These are phyloP conservation scores for Verticillium nubilum DNA, from an alignment of 2,329 filamentous ascomycete genomes.

Conservation along the genomic window DNA sequence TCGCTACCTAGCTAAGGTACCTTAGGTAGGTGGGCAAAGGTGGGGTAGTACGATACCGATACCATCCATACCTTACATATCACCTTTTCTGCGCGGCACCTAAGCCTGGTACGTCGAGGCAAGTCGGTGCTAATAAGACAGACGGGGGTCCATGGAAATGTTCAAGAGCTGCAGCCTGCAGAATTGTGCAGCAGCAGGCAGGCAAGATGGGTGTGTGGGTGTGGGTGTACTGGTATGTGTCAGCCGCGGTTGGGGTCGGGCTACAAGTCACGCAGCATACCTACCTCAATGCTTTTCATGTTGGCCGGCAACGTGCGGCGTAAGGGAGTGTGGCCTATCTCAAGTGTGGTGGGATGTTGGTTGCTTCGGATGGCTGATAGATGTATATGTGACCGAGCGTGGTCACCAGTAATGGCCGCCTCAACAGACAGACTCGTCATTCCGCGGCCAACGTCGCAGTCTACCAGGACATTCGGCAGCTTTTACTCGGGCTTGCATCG, in stretches of 20 bases:
- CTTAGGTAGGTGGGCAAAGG: not conserved
- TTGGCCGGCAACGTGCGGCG: not conserved
- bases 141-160: not conserved
- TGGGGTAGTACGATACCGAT: too few relatives aligned
- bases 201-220: not conserved
- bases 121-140: not conserved
- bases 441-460: not conserved
- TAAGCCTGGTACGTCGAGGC: not conserved
- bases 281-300: not conserved
- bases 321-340: not conserved
- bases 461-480: not conserved
- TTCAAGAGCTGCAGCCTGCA: not conserved
- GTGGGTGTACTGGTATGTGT: not conserved
- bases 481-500: too few relatives aligned
- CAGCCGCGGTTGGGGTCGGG: slow-evolving; percentile 13
- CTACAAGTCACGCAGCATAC: slow-evolving; percentile 19
- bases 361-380: not conserved
- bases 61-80: too few relatives aligned
- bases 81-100: not conserved
- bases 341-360: not conserved
- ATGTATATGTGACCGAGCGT: not conserved
- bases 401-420: not conserved
- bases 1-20: too few relatives aligned
- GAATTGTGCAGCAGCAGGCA: not conserved
- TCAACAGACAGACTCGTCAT: not conserved